Evolutionary conservation across 495 filamentous ascomycete species (phyloP), one percentile per base, ranked within the genome.

Genomic region (Penicilliopsis zonata): DNA sequence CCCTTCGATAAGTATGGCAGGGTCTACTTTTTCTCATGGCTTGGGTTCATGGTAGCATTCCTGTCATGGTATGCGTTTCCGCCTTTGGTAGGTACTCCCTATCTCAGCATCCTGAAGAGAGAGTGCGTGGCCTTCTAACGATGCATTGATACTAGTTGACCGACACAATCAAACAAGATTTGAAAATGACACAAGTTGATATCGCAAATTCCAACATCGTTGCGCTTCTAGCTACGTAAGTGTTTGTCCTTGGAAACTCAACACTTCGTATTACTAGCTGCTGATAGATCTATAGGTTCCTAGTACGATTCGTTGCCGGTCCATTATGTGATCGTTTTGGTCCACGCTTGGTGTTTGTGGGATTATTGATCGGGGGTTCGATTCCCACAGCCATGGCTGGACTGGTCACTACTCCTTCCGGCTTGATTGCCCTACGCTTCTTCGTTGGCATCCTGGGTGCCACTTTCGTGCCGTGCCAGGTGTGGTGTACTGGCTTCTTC

Each of bases 11-110:
- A 73, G 39, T 84, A 96, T 68, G 86, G 88, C 28, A 71, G 86
- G 2, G 84, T 90, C 0, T 94, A 92, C 55, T 85, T 86, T 66
- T 94, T 95, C 59, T 84, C 86, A 0, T 94, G 87, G 80, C 71
- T 85, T 30, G 88, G 88, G 6, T 96, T 96, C 61, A 83, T 95
- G 77, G 74, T 95, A 36, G 85, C 86, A 13, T 96, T 96, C 63
- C 80, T 85, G 58, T 88, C 83, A 2, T 96, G 88, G 68, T 74
- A 72, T 57, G 74, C 83, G 1, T 88, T 87, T 59, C 82, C 83
- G 34, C 83, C 83, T 44, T 50, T 90, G 61, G 79, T 86, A 64
- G 57, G 76, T 63, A 8, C 34, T 16, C 5, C 23, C 7, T 14
- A 28, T 6, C 13, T 28, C 5, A 9, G 9, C 13, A 30, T 28